Base-by-base conservation (phyloP, 305 asterid genomes). In the Fraxinus latifolia region DNA sequence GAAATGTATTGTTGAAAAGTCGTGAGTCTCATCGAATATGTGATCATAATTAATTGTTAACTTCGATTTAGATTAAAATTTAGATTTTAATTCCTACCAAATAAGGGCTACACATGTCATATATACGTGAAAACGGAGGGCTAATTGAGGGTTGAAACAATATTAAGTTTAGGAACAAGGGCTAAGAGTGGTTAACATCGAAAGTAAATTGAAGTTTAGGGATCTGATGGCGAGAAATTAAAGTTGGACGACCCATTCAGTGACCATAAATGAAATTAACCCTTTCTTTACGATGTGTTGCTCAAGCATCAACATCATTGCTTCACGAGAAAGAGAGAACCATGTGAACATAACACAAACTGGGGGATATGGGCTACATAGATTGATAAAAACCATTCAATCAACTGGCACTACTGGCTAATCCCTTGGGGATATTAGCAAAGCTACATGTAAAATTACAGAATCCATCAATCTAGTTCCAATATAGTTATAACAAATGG, bases 381-480 rank as follows among this genome's bases (percentile, higher is more conserved):
- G 34, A 65, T 21, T 25, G 53, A 53, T 19, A 15, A 32, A 32
- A 60, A 72, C 21, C 29, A 71, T 17, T 39, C 60, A 17, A 29
- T 77, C 23, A 71, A 1, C 37, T 21, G 42, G 67, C 39, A 74
- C 65, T 31, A 42, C 50, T 11, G 23, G 27, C 19, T 68, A 76
- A 79, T 79, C 15, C 77, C 80, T 37, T 58, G 78, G 74, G 74
- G 37, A 14, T 78, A 75, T 47, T 74, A 55, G 79, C 68, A 82
- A 74, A 50, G 60, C 19, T 15, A 50, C 67, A 62, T 1, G 25
- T 21, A 23, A 65, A 9, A 55, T 55, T 55, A 17, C 19, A 55
- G 27, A 55, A 55, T 55, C 34, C 6, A 65, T 32, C 65, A 25
- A 33, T 17, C 75, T 79, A 81, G 42, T 37, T 77, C 12, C 50